Evolutionary conservation across 2,329 filamentous ascomycete species (phyloP).

Genomic region (Monosporascus sp.): DNA sequence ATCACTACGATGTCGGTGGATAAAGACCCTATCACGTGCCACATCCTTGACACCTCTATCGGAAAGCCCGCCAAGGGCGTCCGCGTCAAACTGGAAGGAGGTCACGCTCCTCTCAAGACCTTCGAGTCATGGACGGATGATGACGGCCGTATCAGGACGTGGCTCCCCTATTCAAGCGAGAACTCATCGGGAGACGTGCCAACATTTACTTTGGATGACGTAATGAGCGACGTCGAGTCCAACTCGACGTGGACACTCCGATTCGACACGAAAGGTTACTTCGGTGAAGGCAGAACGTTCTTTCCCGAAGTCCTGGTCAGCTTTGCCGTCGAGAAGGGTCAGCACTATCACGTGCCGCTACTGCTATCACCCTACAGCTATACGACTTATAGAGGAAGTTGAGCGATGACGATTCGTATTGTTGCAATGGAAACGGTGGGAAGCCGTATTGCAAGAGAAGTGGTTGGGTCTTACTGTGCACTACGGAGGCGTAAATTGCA

Average conservation of each 20-base stretch:
- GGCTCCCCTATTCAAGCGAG: constrained; percentile 54
- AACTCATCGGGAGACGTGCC: constrained; percentile 50
- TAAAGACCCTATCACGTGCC: constrained; percentile 73
- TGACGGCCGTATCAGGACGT: constrained; percentile 68
- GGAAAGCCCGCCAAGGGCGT: constrained; percentile 64
- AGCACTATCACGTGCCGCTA: constrained; percentile 76
- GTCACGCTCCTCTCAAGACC: constrained; percentile 34
- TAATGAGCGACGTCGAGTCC: constrained; percentile 37
- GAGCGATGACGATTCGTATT: constrained; percentile 15
- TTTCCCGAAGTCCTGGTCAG: constrained; percentile 54
- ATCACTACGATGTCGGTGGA: constrained; percentile 21
- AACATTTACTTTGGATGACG: constrained; percentile 52
- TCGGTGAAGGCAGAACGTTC: constrained; percentile 56
- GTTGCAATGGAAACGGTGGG: no score
- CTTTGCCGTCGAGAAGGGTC: constrained; percentile 47
- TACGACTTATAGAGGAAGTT: constrained; percentile 76
- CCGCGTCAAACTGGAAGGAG: constrained; percentile 55
- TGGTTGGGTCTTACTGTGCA: no score
- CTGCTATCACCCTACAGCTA: constrained; percentile 74
- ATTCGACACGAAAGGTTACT: constrained; percentile 70
- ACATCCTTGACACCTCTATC: constrained; percentile 76
- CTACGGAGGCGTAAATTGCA: no score
- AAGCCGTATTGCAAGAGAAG: no score
- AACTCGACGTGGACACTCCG: constrained; percentile 60
- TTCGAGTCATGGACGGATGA: constrained; percentile 67